Percentiles rank a stretch among this genome's conserved stretches.
phyloP scores from a whole-genome alignment of 345 rosid genomes.

The Eucalyptus grandis region DNA sequence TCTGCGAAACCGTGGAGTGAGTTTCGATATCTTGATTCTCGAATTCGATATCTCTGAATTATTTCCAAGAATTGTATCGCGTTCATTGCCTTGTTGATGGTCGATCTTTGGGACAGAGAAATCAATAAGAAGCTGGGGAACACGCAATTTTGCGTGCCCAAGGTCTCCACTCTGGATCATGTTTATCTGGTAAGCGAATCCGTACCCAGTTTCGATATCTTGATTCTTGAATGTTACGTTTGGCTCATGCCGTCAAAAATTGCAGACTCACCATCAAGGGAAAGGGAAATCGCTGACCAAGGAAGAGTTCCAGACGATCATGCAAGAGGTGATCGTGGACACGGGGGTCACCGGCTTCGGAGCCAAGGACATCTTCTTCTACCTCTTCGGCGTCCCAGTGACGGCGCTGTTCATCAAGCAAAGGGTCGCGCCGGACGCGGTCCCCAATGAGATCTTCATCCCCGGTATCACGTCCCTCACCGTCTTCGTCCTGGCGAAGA shows the following conservation, averaged over 20 bases:
- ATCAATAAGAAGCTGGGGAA: slow-evolving; percentile 52
- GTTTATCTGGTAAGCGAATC: slow-evolving; percentile 25
- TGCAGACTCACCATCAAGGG: slow-evolving; percentile 24
- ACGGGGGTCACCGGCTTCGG: slow-evolving; percentile 66
- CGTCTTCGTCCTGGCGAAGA: slow-evolving; percentile 62
- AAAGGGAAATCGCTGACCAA: slow-evolving; percentile 12
- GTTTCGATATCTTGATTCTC: not conserved
- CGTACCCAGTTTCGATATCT: not conserved
- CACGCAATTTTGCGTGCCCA: slow-evolving; percentile 57
- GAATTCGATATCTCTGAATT: not conserved
- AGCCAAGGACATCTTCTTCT: slow-evolving; percentile 48
- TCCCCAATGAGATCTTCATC: slow-evolving; percentile 58
- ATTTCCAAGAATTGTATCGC: not conserved
- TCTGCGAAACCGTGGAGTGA: slow-evolving; percentile 59
- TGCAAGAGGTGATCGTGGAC: slow-evolving; percentile 35
- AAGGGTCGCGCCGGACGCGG: slow-evolving; percentile 22
- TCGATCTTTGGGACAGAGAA: slow-evolving; percentile 16
- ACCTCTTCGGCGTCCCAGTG: slow-evolving; percentile 54
- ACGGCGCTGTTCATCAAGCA: slow-evolving; percentile 47
- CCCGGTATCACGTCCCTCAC: slow-evolving; percentile 71
- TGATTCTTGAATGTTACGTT: not conserved
- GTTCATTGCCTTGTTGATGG: not conserved
- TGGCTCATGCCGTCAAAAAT: not conserved
- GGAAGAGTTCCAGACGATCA: slow-evolving; percentile 55
- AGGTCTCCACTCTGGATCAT: slow-evolving; percentile 3